Evolutionary conservation across 2,329 filamentous ascomycete genomes (phyloP).

Genomic region (Colletotrichum lentis): DNA sequence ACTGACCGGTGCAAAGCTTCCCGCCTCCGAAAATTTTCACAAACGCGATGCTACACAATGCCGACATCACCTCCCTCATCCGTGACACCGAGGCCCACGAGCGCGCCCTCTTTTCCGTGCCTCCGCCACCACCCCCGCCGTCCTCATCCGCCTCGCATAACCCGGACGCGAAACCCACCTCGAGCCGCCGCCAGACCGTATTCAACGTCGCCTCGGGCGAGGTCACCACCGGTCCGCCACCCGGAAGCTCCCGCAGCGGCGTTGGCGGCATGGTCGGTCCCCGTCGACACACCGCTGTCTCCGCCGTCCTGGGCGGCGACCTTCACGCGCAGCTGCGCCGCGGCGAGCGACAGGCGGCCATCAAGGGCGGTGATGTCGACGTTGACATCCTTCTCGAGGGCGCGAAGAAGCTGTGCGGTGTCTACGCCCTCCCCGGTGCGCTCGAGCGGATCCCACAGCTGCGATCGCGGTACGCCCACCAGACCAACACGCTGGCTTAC

Average conservation of each 20-base stretch:
- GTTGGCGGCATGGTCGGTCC: constrained; percentile 52
- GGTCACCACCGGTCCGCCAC: constrained; percentile 64
- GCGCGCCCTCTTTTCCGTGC: constrained; percentile 91
- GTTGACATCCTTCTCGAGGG: constrained; percentile 85
- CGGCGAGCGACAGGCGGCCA: constrained; percentile 57
- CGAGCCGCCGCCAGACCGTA: constrained; percentile 67
- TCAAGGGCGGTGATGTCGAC: constrained; percentile 76
- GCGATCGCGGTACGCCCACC: constrained; percentile 73
- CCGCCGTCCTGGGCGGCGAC: constrained; percentile 86
- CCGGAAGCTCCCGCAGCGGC: constrained; percentile 40
- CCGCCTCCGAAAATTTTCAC: constrained; percentile 93
- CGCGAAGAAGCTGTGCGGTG: constrained; percentile 87
- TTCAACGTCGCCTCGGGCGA: constrained; percentile 72
- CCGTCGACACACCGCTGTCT: constrained; percentile 82
- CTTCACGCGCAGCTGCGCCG: constrained; percentile 81
- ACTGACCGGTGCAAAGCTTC: constrained; percentile 65
- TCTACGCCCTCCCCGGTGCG: constrained; percentile 85
- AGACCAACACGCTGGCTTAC: constrained; percentile 77
- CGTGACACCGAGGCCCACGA: constrained; percentile 96
- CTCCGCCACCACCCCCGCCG: constrained; percentile 71
- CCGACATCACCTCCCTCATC: constrained; percentile 94
- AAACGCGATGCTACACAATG: constrained; percentile 84
- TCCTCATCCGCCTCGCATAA: constrained; percentile 52
- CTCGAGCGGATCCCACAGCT: constrained; percentile 77
- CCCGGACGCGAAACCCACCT: constrained; percentile 54